Percentiles rank a stretch among this genome's conserved stretches.
phyloP scores from a whole-genome alignment of 164 flowering plant species.

The Annona squamosa region DNA sequence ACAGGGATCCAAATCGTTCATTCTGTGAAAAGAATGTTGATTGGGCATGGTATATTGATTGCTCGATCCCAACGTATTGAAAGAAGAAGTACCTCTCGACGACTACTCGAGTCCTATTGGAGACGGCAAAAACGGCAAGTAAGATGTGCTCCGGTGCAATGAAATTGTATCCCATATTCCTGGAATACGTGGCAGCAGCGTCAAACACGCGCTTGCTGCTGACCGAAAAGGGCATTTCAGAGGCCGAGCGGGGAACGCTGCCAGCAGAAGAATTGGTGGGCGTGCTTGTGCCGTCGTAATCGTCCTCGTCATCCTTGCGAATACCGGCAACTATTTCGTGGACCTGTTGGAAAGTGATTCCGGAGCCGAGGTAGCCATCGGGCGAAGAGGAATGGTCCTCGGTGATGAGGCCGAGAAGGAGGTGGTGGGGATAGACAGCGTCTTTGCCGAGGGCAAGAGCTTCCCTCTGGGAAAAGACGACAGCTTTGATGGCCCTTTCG shows the following conservation, averaged over 20 bases:
- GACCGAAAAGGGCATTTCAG: constrained; percentile 54
- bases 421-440: constrained; percentile 70
- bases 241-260: constrained; percentile 7
- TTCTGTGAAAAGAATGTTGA: neutral
- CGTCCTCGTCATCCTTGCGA: constrained; percentile 29
- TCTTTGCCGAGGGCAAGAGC: constrained; percentile 53
- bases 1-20: neutral
- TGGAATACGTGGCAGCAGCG: constrained; percentile 73
- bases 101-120: constrained; percentile 60
- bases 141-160: constrained; percentile 77
- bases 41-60: neutral
- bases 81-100: constrained; percentile 46
- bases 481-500: constrained; percentile 65
- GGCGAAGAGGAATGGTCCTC: constrained; percentile 45
- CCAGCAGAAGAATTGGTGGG: neutral
- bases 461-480: constrained; percentile 65
- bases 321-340: constrained; percentile 47
- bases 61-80: neutral
- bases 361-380: constrained; percentile 56
- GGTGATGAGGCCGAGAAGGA: constrained; percentile 60
- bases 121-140: constrained; percentile 59
- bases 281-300: neutral
- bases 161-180: constrained; percentile 58
- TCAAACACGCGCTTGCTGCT: constrained; percentile 74
- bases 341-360: constrained; percentile 46